A percentile compares a stretch with the other conserved stretches of the same genome.
These are phyloP conservation scores for Fusarium papillatum DNA, from an alignment of 2,329 filamentous ascomycete species.

Conservation along the genomic window DNA sequence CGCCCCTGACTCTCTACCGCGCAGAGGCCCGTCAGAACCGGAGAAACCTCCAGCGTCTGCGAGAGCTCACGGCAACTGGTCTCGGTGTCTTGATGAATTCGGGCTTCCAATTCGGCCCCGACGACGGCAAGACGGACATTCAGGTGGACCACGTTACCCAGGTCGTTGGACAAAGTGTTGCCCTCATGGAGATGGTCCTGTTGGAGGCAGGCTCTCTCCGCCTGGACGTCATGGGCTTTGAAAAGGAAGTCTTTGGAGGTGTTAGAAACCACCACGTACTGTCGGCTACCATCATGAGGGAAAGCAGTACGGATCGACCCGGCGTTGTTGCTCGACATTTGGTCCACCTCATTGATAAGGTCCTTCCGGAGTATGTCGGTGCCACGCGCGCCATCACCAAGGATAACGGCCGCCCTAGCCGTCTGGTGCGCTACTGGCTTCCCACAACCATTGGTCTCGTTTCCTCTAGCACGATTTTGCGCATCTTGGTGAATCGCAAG, in stretches of 20 bases:
- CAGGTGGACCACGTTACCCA: constrained; percentile 71
- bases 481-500: constrained; percentile 79
- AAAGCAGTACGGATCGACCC: constrained; percentile 61
- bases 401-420: constrained; percentile 81
- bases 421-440: constrained; percentile 89
- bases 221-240: constrained; percentile 72
- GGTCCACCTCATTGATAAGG: constrained; percentile 75
- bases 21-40: constrained; percentile 84
- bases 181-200: constrained; percentile 88
- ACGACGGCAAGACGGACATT: constrained; percentile 69
- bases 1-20: constrained; percentile 82
- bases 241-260: constrained; percentile 74
- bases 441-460: constrained; percentile 79
- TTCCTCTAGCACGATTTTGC: constrained; percentile 89
- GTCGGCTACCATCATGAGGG: constrained; percentile 62
- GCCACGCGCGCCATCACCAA: constrained; percentile 68
- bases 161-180: constrained; percentile 84
- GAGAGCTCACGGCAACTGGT: constrained; percentile 86
- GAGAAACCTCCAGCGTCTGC: constrained; percentile 76
- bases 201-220: constrained; percentile 77
- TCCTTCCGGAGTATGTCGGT: constrained; percentile 76
- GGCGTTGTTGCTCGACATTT: constrained; percentile 76
- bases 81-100: constrained; percentile 91
- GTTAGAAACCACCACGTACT: constrained; percentile 73
- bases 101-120: constrained; percentile 77